phyloP scores from a whole-genome alignment of 768 basidiomycete genomes.

The Brasilioporus rufonigricans region DNA sequence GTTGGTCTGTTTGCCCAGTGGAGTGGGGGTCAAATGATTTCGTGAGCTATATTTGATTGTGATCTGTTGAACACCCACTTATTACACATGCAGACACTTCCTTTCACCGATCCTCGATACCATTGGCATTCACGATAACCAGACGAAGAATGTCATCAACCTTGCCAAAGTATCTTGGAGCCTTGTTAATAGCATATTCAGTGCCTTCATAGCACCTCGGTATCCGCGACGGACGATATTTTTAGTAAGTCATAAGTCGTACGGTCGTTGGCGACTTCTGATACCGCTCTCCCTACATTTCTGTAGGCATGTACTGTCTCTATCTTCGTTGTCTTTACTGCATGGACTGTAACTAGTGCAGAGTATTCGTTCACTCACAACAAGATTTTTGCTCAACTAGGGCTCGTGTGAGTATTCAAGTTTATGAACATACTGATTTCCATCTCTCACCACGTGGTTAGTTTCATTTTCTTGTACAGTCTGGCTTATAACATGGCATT shows the following conservation, averaged over 20 bases:
- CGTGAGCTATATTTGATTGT: background rate
- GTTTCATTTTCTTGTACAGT: constrained; percentile 9
- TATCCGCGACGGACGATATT: constrained; percentile 10
- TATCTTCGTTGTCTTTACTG: constrained; percentile 11
- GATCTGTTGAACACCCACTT: background rate
- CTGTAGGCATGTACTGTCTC: constrained; percentile 13
- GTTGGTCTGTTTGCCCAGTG: constrained; percentile 10
- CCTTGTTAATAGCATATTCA: background rate
- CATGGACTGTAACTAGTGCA: no score
- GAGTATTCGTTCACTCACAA: constrained; percentile 8
- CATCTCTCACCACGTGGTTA: background rate
- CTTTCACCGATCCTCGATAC: constrained; percentile 13
- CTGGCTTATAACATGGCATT: no score
- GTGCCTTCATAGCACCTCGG: background rate
- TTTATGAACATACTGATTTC: background rate
- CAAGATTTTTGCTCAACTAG: constrained; percentile 1
- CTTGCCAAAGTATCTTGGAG: constrained; percentile 1
- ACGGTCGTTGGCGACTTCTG: background rate
- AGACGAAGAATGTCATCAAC: no score
- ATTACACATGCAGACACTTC: constrained; percentile 1
- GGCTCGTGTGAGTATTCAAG: constrained; percentile 7
- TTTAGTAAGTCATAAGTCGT: constrained; percentile 1
- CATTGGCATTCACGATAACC: constrained; percentile 11
- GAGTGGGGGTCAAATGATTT: constrained; percentile 9
- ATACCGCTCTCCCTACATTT: no score